Evolutionary conservation across 176 grass and related monocot genomes (phyloP).

Genomic region (Coix lacrymajobi): DNA sequence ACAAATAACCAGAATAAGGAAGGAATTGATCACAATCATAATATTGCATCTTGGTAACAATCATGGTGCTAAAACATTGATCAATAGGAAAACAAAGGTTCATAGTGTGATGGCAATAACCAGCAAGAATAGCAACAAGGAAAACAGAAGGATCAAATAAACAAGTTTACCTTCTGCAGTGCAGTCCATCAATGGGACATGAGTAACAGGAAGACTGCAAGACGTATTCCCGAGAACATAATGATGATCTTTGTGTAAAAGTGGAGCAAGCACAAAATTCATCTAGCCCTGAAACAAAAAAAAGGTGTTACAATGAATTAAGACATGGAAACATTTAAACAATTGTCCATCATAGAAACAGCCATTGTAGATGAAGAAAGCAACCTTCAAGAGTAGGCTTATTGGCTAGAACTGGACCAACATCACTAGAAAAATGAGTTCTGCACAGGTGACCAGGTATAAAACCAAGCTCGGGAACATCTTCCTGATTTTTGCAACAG

Average conservation of each 20-base stretch:
- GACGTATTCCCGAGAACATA: slow-evolving; percentile 40
- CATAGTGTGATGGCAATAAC: neutral
- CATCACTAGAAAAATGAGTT: slow-evolving; percentile 37
- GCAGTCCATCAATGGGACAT: slow-evolving; percentile 41
- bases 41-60: neutral
- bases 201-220: slow-evolving; percentile 46
- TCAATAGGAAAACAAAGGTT: neutral
- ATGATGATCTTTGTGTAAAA: slow-evolving; percentile 23
- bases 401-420: slow-evolving; percentile 21
- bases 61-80: neutral
- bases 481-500: slow-evolving; percentile 43
- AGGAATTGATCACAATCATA: neutral
- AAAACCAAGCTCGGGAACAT: slow-evolving; percentile 49
- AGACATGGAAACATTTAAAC: slow-evolving; percentile 27
- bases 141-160: slow-evolving; percentile 19
- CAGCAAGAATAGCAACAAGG: neutral
- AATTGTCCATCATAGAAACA: slow-evolving; percentile 1
- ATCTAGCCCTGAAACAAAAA: slow-evolving; percentile 40
- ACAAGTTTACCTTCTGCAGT: slow-evolving; percentile 53
- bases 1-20: slow-evolving; percentile 4
- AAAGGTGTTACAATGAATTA: neutral
- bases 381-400: slow-evolving; percentile 42
- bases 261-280: slow-evolving; percentile 39
- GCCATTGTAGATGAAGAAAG: slow-evolving; percentile 8
- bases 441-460: slow-evolving; percentile 43